phyloP scores from a whole-genome alignment of 2,329 filamentous ascomycete species.

The Trichoderma afroharzianum region DNA sequence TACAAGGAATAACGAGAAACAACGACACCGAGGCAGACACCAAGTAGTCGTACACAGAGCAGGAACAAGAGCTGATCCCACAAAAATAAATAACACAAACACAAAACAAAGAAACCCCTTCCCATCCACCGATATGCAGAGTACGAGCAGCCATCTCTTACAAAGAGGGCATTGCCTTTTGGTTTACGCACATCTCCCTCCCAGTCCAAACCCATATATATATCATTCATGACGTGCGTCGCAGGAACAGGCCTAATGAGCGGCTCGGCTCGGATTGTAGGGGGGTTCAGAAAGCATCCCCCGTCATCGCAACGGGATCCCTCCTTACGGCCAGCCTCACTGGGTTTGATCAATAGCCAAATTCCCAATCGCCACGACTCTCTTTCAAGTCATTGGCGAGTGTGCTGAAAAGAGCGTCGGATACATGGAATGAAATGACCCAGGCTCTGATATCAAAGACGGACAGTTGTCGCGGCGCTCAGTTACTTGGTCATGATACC shows the following conservation, averaged over 20 bases:
- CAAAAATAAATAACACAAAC: neutral
- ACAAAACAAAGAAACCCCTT: neutral
- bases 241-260: neutral
- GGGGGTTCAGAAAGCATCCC: neutral
- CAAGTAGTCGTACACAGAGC: slow-evolving; percentile 1
- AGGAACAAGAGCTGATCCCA: neutral
- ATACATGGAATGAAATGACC: neutral
- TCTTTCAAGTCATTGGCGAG: neutral
- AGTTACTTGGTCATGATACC: neutral
- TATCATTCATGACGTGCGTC: neutral
- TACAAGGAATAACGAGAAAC: neutral
- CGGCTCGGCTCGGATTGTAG: neutral
- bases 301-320: neutral
- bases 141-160: neutral
- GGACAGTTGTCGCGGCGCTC: neutral
- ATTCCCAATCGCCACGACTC: neutral
- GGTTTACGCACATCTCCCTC: neutral
- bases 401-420: neutral
- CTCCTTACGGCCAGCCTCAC: neutral
- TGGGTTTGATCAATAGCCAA: neutral
- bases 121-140: neutral
- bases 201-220: neutral
- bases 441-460: neutral
- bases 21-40: neutral
- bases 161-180: neutral